These are phyloP conservation scores for Myriosclerotinia duriaeana DNA, from an alignment of 2,329 filamentous ascomycete species.

Conservation along the genomic window DNA sequence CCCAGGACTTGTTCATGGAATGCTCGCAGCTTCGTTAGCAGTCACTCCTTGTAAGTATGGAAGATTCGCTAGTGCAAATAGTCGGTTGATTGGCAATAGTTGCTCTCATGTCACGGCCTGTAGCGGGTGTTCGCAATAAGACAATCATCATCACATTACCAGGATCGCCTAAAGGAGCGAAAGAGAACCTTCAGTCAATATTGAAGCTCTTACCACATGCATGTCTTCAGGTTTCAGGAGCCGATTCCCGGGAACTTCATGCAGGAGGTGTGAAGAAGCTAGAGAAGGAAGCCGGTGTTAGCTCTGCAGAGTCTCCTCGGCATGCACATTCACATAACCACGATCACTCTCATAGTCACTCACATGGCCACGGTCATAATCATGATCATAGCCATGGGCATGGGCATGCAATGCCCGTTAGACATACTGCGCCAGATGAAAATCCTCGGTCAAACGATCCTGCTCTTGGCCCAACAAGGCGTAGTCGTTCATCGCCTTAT, in stretches of 20 bases:
- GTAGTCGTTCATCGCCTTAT: conserved; percentile 84
- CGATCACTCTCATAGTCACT: conserved; percentile 47
- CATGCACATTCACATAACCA: conserved; percentile 51
- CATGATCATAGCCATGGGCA: conserved; percentile 59
- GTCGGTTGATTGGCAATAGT: conserved; percentile 53
- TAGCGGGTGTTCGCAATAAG: conserved; percentile 80
- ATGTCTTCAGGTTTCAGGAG: conserved; percentile 83
- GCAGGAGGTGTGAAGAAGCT: conserved; percentile 78
- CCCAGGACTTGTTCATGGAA: conserved; percentile 88
- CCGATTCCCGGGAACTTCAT: conserved; percentile 77
- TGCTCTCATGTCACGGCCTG: conserved; percentile 93
- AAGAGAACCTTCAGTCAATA: conserved; percentile 86
- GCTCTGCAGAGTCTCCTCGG: conserved; percentile 25
- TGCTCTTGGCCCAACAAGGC: conserved; percentile 59
- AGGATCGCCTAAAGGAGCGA: conserved; percentile 91
- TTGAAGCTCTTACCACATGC: conserved; percentile 92
- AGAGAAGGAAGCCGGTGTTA: conserved; percentile 75
- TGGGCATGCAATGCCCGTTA: conserved; percentile 61
- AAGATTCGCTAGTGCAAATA: not conserved
- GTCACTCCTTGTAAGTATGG: conserved; percentile 79
- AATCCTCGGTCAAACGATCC: conserved; percentile 60
- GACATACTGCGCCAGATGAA: conserved; percentile 68
- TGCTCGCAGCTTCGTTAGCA: conserved; percentile 79
- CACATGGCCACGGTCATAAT: conserved; percentile 47
- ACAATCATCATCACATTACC: conserved; percentile 86